phyloP scores from a whole-genome alignment of 2,329 filamentous ascomycete species.

The Hymenoscyphus salicellus region DNA sequence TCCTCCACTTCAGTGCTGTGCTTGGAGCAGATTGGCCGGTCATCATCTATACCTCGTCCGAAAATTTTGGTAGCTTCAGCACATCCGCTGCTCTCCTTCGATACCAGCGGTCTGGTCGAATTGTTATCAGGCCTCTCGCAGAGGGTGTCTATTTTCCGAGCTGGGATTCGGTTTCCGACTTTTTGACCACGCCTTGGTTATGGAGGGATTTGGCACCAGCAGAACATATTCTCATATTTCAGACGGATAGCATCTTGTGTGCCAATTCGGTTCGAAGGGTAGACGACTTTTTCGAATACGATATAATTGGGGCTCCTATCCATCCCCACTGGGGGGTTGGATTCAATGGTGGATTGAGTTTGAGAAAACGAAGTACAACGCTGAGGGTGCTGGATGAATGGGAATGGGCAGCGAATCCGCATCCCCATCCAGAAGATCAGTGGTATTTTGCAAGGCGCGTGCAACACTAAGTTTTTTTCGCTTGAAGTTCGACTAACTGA shows the following conservation, averaged over 20 bases:
- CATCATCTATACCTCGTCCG: constrained; percentile 40
- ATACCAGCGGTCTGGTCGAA: constrained; percentile 33
- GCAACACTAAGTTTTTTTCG: neutral
- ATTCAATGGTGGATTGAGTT: constrained; percentile 40
- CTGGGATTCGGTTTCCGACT: constrained; percentile 38
- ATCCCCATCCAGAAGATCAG: constrained; percentile 29
- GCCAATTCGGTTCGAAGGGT: constrained; percentile 40
- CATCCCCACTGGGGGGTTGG: constrained; percentile 29
- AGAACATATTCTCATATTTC: constrained; percentile 53
- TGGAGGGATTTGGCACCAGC: constrained; percentile 49
- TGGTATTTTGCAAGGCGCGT: constrained; percentile 30
- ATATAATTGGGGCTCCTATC: constrained; percentile 40
- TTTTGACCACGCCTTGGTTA: constrained; percentile 35
- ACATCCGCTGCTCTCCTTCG: constrained; percentile 40
- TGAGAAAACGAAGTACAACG: constrained; percentile 38
- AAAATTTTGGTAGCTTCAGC: constrained; percentile 32
- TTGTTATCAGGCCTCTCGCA: constrained; percentile 41
- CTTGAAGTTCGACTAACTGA: constrained; percentile 1
- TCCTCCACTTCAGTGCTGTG: constrained; percentile 41
- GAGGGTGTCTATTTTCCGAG: constrained; percentile 37
- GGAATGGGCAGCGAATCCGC: constrained; percentile 20
- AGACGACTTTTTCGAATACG: constrained; percentile 21
- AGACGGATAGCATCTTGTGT: constrained; percentile 54
- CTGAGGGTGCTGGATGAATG: constrained; percentile 32
- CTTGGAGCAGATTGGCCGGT: constrained; percentile 46